Evolutionary conservation across 345 rosid genomes (phyloP).

Genomic region (Salix purpurea): DNA sequence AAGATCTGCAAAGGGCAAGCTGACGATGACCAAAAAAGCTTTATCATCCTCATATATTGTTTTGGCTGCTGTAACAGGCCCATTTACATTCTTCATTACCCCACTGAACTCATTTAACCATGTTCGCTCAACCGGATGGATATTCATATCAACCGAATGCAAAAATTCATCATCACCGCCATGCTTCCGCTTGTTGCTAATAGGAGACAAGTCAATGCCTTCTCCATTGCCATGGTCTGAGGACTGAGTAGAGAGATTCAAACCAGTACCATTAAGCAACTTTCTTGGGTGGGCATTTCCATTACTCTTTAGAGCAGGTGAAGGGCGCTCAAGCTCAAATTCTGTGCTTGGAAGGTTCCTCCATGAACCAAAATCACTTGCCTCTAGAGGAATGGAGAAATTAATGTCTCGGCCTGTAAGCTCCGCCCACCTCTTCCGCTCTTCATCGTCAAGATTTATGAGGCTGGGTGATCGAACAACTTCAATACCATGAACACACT

Average conservation of each 20-base stretch:
- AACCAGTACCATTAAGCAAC: slow-evolving; percentile 75
- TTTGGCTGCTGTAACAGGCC: slow-evolving; percentile 88
- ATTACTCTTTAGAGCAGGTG: slow-evolving; percentile 33
- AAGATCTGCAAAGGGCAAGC: slow-evolving; percentile 79
- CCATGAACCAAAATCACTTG: slow-evolving; percentile 92
- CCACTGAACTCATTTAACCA: slow-evolving; percentile 85
- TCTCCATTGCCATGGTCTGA: slow-evolving; percentile 60
- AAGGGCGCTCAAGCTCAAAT: slow-evolving; percentile 80
- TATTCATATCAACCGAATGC: slow-evolving; percentile 51
- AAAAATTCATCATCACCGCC: slow-evolving; percentile 56
- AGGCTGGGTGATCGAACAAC: slow-evolving; percentile 73
- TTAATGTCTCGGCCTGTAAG: slow-evolving; percentile 87
- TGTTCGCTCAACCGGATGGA: slow-evolving; percentile 60
- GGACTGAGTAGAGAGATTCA: slow-evolving; percentile 73
- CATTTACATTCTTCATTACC: slow-evolving; percentile 66
- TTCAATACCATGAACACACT: slow-evolving; percentile 91
- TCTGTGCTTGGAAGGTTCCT: slow-evolving; percentile 88
- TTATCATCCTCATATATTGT: slow-evolving; percentile 73
- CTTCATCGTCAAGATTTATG: slow-evolving; percentile 73
- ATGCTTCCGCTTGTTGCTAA: slow-evolving; percentile 60
- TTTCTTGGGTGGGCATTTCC: slow-evolving; percentile 49
- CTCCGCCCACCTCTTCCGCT: slow-evolving; percentile 81
- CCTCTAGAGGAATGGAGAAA: slow-evolving; percentile 70
- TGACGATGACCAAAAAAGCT: slow-evolving; percentile 63
- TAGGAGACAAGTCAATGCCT: slow-evolving; percentile 61